These are phyloP conservation scores for Helianthus annuus DNA, from an alignment of 129 eudicot genomes.

Conservation along the genomic window DNA sequence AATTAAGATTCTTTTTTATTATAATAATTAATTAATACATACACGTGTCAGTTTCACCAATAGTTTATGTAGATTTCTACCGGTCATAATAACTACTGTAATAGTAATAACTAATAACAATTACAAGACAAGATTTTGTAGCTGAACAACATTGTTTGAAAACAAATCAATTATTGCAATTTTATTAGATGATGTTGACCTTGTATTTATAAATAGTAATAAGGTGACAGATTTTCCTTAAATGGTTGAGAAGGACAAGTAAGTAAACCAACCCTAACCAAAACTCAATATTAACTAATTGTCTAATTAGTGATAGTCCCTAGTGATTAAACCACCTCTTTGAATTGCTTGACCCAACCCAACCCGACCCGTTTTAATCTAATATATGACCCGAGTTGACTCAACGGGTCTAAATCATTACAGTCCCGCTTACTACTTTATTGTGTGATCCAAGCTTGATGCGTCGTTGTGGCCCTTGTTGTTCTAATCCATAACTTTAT, in stretches of 20 bases:
- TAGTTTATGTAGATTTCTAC: neutral
- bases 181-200: conserved; percentile 14
- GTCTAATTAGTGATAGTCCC: conserved; percentile 10
- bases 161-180: conserved; percentile 1
- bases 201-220: conserved; percentile 3
- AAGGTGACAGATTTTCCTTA: conserved; percentile 18
- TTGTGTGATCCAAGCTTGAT: neutral
- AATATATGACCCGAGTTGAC: neutral
- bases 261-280: conserved; percentile 36
- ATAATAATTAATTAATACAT: neutral
- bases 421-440: too few species aligned
- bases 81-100: neutral
- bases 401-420: neutral
- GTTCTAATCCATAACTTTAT: neutral
- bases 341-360: neutral
- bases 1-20: conserved; percentile 3
- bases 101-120: neutral
- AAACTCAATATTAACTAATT: conserved; percentile 10
- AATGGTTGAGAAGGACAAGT: conserved; percentile 26
- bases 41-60: neutral
- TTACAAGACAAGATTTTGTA: neutral
- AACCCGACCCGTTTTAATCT: neutral
- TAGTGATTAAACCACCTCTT: neutral
- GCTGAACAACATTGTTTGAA: neutral
- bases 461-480: too few species aligned